Conservation (phyloP, 176 grass and related monocot species). For the Oryza nivara region DNA sequence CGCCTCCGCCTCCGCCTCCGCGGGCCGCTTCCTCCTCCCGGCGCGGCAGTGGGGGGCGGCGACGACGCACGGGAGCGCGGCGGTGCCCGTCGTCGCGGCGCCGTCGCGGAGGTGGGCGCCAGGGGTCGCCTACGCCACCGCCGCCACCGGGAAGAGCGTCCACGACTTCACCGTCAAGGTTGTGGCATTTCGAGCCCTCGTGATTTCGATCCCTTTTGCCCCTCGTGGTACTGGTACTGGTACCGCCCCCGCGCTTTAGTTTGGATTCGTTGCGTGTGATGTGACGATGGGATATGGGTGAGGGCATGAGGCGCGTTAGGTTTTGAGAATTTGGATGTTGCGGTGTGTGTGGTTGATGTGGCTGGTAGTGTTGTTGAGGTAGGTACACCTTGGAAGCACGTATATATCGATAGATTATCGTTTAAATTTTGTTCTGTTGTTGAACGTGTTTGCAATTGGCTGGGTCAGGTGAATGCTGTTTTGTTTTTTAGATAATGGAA, state of each 20-base stretch:
- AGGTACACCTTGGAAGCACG: not conserved
- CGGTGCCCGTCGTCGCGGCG: not conserved
- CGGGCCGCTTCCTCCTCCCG: slow-evolving; percentile 14
- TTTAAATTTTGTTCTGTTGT: not conserved
- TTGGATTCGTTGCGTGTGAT: slow-evolving; percentile 6
- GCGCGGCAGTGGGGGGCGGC: not conserved
- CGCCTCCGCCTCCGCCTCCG: slow-evolving; percentile 13
- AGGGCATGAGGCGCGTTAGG: not conserved
- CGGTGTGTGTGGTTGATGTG: not conserved
- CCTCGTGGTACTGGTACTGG: too few species aligned
- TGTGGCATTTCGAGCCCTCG: not conserved
- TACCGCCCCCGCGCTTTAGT: not conserved
- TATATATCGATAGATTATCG: not conserved
- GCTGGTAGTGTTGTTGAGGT: slow-evolving; percentile 4
- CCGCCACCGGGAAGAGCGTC: slow-evolving; percentile 81
- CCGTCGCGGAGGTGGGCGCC: slow-evolving; percentile 42
- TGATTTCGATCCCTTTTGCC: not conserved
- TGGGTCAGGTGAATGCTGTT: not conserved
- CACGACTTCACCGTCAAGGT: slow-evolving; percentile 92
- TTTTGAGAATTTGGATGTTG: not conserved
- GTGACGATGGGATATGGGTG: not conserved
- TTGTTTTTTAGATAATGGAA: too few species aligned
- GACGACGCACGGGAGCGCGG: not conserved
- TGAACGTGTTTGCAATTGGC: not conserved
- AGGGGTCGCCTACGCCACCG: slow-evolving; percentile 76